Evolutionary conservation across 129 eudicot genomes (phyloP), one percentile per base, ranked within the genome.

Genomic region (Tagetes patula): DNA sequence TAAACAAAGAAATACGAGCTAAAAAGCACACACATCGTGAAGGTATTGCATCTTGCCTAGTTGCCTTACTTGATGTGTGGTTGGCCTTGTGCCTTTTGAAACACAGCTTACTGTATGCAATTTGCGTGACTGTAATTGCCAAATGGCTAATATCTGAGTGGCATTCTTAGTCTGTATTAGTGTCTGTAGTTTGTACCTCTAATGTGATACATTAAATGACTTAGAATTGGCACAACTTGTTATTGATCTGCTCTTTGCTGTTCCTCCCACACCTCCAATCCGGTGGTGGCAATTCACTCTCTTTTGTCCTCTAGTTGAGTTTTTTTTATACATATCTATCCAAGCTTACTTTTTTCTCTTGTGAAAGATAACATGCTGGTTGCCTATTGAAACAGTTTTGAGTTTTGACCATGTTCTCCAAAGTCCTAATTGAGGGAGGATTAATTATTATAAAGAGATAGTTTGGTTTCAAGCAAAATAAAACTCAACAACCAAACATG

Each of bases 141-240:
- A 6, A 8, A 47, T 62, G 59, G 31, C 8, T 13, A 8, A 37
- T 62, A 46, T 46, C 63, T 45, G 58, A 73, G 77, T 32, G 69
- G 49, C 77, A 20, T 20, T 20, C 27, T 59, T 20, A 45, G 40
- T 72, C 39, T 3, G 7, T 50, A n/a, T 14, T 20, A 20, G 34
- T 73, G 55, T 73, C 42, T n/a, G 31, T 48, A 20, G 32, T 47
- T 43, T 32, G 69, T 5, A 27, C 8, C 69, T 73, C 58, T n/a
- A 34, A 9, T 38, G 63, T 50, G 14, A 46, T 61, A 9, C 59
- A 2, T 6, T 4, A 32, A 30, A 72, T 33, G 45, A 20, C 5
- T 11, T 42, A 42, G 43, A 54, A 38, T 54, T 50, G 60, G 43
- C 13, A 71, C 53, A 14, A 38, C 55, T 12, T 54, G 54, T 53